A percentile compares a stretch with the other conserved stretches of the same genome.
These are phyloP conservation scores for Cardamine chenopodiifolia DNA, from an alignment of 345 rosid genomes.

Conservation along the genomic window DNA sequence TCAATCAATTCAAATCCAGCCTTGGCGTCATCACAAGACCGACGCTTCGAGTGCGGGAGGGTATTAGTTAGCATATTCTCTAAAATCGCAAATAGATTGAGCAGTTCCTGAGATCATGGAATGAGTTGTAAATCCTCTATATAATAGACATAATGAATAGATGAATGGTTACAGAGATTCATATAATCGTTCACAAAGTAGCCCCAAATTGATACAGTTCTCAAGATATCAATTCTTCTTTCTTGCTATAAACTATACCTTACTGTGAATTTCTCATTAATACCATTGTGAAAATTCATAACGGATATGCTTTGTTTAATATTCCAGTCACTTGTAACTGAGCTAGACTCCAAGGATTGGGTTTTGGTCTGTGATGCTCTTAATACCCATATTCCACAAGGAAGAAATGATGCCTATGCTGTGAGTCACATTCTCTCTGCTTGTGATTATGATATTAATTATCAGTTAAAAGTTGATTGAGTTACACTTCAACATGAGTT, in stretches of 20 bases:
- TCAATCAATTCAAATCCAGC: no score
- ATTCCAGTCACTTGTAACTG: conserved; percentile 55
- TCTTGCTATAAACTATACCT: not conserved
- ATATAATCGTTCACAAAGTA: no score
- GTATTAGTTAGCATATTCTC: no score
- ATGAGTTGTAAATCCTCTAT: no score
- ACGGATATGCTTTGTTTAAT: not conserved
- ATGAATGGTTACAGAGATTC: no score
- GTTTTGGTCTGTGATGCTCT: conserved; percentile 68
- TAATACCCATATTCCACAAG: conserved; percentile 71
- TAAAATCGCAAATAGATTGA: no score
- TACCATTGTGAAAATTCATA: not conserved
- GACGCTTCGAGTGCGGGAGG: no score
- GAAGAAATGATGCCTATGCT: conserved; percentile 54
- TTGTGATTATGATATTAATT: not conserved
- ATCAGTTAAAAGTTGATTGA: not conserved
- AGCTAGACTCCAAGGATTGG: conserved; percentile 85
- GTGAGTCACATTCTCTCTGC: conserved; percentile 50
- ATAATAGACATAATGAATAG: no score
- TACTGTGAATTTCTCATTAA: not conserved
- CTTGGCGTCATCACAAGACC: no score
- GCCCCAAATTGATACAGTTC: conserved; percentile 54
- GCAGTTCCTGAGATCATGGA: no score
- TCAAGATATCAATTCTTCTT: conserved; percentile 48
- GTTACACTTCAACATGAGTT: not conserved